Percentiles rank a stretch among this genome's conserved stretches.
Evolutionary conservation across 2,329 filamentous ascomycete genomes (phyloP).

Genomic region (Penicillium hordei): DNA sequence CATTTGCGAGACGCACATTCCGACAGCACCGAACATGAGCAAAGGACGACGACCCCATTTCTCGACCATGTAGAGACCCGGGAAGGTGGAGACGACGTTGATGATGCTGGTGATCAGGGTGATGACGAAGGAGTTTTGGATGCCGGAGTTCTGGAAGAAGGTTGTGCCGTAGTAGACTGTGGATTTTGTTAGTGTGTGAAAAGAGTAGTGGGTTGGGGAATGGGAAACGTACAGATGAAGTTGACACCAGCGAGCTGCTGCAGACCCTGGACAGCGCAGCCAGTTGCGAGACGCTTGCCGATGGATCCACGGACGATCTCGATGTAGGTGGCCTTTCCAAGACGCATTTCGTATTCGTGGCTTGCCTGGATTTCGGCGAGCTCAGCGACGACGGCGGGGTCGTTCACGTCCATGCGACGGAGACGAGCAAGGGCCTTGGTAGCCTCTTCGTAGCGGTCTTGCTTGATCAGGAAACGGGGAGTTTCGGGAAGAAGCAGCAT

Average conservation of each 20-base stretch:
- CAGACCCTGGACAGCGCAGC: constrained; percentile 39
- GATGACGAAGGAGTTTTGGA: constrained; percentile 45
- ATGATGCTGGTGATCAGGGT: constrained; percentile 49
- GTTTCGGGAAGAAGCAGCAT: constrained; percentile 77
- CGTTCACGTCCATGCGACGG: constrained; percentile 64
- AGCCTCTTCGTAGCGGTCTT: constrained; percentile 65
- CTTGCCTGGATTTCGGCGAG: constrained; percentile 82
- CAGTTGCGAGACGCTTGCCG: constrained; percentile 38
- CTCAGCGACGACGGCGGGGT: constrained; percentile 72
- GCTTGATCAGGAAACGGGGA: constrained; percentile 79
- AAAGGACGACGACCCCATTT: constrained; percentile 50
- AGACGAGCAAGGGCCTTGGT: constrained; percentile 62
- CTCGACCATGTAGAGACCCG: constrained; percentile 50
- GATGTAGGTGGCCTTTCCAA: constrained; percentile 9
- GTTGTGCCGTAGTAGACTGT: constrained; percentile 39
- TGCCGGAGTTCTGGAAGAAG: constrained; percentile 41
- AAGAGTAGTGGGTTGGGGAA: too few species aligned
- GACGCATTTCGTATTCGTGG: constrained; percentile 70
- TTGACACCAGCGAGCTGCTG: constrained; percentile 46
- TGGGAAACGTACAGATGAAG: constrained; percentile 35
- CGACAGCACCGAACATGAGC: constrained; percentile 44
- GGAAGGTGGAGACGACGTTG: constrained; percentile 50
- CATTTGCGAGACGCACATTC: constrained; percentile 48
- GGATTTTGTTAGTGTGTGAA: background rate
- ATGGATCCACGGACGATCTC: constrained; percentile 27